These are phyloP conservation scores for Cladosporium cucumerinum DNA, from an alignment of 2,329 filamentous ascomycete species.

Conservation along the genomic window DNA sequence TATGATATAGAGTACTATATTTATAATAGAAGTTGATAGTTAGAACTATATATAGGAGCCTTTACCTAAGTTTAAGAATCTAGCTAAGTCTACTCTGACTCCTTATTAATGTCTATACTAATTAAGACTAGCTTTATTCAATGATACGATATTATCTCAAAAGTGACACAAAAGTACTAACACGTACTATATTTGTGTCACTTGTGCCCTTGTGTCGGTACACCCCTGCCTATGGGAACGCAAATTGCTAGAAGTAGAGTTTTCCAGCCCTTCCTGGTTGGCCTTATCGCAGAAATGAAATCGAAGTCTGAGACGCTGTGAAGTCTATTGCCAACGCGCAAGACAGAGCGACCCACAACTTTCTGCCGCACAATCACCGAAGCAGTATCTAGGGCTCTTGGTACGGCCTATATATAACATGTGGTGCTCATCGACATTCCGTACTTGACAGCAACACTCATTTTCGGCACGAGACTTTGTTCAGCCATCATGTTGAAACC, in stretches of 20 bases:
- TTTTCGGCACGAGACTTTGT: not conserved
- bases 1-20: too few species aligned
- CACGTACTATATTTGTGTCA: too few species aligned
- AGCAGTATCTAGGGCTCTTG: not conserved
- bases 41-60: too few species aligned
- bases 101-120: too few species aligned
- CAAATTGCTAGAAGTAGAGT: not conserved
- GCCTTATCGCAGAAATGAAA: not conserved
- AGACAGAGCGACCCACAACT: not conserved
- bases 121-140: too few species aligned
- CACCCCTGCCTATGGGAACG: too few species aligned
- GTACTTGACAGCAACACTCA: not conserved
- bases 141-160: too few species aligned
- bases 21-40: too few species aligned
- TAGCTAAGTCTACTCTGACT: too few species aligned
- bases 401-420: constrained; percentile 2
- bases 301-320: not conserved
- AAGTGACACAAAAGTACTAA: too few species aligned
- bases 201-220: too few species aligned
- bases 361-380: not conserved
- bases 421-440: not conserved
- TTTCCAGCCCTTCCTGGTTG: not conserved
- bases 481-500: constrained; percentile 17
- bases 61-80: too few species aligned
- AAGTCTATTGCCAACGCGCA: not conserved